Percentiles rank a stretch among this genome's conserved stretches.
Conservation (phyloP, 192 early-diverging fungal genomes). For the Umbelopsis vinacea region DNA sequence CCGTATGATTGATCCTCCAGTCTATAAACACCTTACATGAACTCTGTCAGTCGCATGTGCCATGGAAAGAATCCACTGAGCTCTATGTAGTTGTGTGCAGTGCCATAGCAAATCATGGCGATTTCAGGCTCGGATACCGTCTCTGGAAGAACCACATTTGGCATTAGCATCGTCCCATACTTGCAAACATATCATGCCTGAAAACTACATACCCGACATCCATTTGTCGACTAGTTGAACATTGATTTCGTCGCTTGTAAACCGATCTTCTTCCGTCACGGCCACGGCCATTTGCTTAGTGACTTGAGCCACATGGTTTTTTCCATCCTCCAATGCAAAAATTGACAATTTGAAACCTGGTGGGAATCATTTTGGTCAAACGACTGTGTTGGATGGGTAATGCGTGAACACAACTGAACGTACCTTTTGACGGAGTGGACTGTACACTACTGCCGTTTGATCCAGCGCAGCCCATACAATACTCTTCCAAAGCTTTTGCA, state of each 20-base stretch:
- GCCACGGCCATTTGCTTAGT: conserved; percentile 10
- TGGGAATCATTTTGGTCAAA: background rate
- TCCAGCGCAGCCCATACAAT: background rate
- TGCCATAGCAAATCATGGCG: conserved; percentile 6
- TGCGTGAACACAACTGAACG: background rate
- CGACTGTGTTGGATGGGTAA: background rate
- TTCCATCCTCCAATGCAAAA: conserved; percentile 14
- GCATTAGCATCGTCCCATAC: background rate
- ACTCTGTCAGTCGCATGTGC: conserved; percentile 6
- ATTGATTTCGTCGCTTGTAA: background rate
- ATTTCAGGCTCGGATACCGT: background rate
- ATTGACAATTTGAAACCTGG: conserved; percentile 8
- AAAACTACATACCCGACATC: background rate
- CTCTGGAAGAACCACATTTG: background rate
- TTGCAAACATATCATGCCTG: background rate
- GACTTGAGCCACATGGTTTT: background rate
- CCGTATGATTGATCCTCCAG: too few species aligned
- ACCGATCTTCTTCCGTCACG: background rate
- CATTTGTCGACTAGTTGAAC: conserved; percentile 1
- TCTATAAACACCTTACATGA: background rate
- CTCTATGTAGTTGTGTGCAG: conserved; percentile 11
- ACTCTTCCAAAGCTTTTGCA: conserved; percentile 10
- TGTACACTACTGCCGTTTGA: background rate
- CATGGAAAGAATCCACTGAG: conserved; percentile 13
- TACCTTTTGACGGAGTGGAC: background rate